These are phyloP conservation scores for Geotrichum cucujoidarum DNA, from an alignment of 1,139 yeast species.

Conservation along the genomic window DNA sequence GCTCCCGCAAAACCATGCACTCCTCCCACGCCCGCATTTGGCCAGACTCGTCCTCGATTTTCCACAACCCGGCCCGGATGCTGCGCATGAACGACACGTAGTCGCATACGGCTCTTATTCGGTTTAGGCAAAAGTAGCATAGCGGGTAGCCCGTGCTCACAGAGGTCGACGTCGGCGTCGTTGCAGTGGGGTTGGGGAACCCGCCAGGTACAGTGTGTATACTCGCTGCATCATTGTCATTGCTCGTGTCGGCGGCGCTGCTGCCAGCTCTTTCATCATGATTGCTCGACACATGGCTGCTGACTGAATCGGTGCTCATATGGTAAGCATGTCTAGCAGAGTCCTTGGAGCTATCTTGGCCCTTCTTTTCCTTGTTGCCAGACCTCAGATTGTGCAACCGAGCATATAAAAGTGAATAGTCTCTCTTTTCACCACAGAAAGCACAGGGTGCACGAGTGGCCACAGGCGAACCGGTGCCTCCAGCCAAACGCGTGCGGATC, in stretches of 20 bases:
- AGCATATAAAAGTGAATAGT: slow-evolving; percentile 67
- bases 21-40: slow-evolving; percentile 53
- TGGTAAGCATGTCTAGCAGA: slow-evolving; percentile 2
- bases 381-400: slow-evolving; percentile 64
- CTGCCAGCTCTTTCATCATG: not conserved
- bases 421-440: slow-evolving; percentile 72
- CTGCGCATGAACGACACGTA: slow-evolving; percentile 68
- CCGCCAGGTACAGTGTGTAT: slow-evolving; percentile 1
- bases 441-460: slow-evolving; percentile 74
- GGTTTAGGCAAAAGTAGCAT: slow-evolving; percentile 76
- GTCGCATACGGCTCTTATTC: slow-evolving; percentile 75
- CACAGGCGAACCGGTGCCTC: slow-evolving; percentile 52
- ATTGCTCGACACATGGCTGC: slow-evolving; percentile 4
- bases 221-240: slow-evolving; percentile 3
- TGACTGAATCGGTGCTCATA: slow-evolving; percentile 1
- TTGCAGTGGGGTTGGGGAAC: not conserved
- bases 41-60: slow-evolving; percentile 40
- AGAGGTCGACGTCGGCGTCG: slow-evolving; percentile 1
- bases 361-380: slow-evolving; percentile 23
- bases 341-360: not conserved
- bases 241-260: slow-evolving; percentile 10
- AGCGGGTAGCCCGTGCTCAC: slow-evolving; percentile 51
- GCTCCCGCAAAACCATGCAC: slow-evolving; percentile 50
- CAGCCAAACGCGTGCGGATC: slow-evolving; percentile 6
- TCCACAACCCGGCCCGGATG: slow-evolving; percentile 52